Evolutionary conservation across 371 early-diverging fungal genomes (phyloP), one percentile per base, ranked within the genome.

Genomic region (Funneliformis caledonium): DNA sequence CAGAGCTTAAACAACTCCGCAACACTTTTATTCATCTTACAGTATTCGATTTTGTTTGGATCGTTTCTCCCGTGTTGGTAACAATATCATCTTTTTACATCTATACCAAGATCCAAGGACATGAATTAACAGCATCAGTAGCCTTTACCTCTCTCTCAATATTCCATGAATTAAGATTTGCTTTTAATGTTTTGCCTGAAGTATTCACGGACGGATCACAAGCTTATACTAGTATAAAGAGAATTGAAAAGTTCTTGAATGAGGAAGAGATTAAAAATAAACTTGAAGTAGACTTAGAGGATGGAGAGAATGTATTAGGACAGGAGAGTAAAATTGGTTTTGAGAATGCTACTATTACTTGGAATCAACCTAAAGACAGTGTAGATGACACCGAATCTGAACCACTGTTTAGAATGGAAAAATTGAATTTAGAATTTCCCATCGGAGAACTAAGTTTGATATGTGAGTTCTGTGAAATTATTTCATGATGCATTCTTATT

Each of bases 61-160:
- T 86, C 48, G 78, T 88, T 56, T 87, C 90, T 0, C 92, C 92
- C 7, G 81, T 91, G 9, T 73, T 91, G 14, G 89, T 92, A 10
- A 91, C 90, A 16, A 76, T 88, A 47, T 82, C 85, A 4, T 86
- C 89, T 42, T 91, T 92, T 83, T 88, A 83, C 81, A 85, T 87
- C 22, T 92, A 85, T 62, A 88, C 90, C 56, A 89, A 87, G 76
- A 69, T 92, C 11, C 85, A 89, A 77, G 88, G 88, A 9, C 82
- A 89, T 16, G 85, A 87, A 48, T 84, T 92, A 14, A 90, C 92
- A 2, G 87, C 91, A 2, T 84, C 91, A 2, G 84, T 90, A 60
- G 92, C 91, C 2, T 92, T 92, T 74, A 91, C 92, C 6, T 87
- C 91, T 22, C 85, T 92, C 62, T 85, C 87, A 6, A 80, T 92